Evolutionary conservation across 2,329 filamentous ascomycete species (phyloP).

Genomic region (Botrytis sinoallii): DNA sequence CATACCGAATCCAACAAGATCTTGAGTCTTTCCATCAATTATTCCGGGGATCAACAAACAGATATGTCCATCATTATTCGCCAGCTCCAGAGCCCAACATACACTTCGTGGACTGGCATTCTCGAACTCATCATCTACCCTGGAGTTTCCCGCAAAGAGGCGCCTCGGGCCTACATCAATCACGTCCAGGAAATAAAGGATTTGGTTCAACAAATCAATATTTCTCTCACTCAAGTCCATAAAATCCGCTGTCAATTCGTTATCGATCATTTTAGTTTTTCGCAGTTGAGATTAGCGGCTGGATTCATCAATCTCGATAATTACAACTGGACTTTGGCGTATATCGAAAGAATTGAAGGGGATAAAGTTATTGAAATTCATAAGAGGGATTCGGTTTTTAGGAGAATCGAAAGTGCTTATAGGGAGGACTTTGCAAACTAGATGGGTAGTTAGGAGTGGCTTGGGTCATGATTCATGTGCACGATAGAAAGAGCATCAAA

Average conservation of each 20-base stretch:
- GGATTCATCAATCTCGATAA: neutral
- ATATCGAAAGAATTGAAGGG: neutral
- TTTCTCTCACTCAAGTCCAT: neutral
- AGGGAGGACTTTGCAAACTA: neutral
- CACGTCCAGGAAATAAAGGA: neutral
- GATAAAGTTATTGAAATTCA: neutral
- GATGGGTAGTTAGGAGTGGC: neutral
- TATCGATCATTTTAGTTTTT: neutral
- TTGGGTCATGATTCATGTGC: too few relatives aligned
- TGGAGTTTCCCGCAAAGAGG: neutral
- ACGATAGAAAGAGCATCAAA: neutral
- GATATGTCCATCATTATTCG: neutral
- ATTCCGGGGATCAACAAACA: neutral
- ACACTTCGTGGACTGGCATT: neutral
- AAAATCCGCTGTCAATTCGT: neutral
- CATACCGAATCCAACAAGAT: neutral
- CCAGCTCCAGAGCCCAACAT: neutral
- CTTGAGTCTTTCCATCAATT: neutral
- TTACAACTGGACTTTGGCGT: neutral
- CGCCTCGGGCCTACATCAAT: neutral
- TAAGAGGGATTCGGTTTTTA: neutral
- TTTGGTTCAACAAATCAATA: neutral
- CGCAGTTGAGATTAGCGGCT: neutral
- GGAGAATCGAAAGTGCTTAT: neutral
- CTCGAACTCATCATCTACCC: neutral